A percentile compares a stretch with the other conserved stretches of the same genome.
These are phyloP conservation scores for Penicillium cosmopolitanum DNA, from an alignment of 495 filamentous ascomycete species.

Conservation along the genomic window DNA sequence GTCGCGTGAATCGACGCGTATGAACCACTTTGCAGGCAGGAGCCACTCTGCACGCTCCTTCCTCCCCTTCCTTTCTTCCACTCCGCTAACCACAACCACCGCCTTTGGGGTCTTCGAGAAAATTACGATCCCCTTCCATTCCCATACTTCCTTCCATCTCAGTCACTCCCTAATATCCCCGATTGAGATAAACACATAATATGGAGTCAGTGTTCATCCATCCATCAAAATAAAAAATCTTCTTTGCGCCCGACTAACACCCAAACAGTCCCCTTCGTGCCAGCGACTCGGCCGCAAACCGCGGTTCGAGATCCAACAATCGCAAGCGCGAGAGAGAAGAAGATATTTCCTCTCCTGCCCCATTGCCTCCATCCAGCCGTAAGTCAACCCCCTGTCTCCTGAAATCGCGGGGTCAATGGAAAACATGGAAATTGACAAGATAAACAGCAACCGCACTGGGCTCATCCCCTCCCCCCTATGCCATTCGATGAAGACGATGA, in stretches of 20 bases:
- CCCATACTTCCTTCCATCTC: conserved; percentile 1
- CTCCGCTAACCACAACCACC: conserved; percentile 4
- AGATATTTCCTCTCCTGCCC: conserved; percentile 69
- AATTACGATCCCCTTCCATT: conserved; percentile 7
- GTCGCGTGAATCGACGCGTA: conserved; percentile 40
- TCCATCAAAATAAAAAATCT: conserved; percentile 6
- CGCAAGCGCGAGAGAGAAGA: conserved; percentile 87
- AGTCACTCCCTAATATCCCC: conserved; percentile 3
- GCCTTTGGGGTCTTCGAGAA: conserved; percentile 16
- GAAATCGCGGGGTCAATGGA: conserved; percentile 11
- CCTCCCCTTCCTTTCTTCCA: conserved; percentile 23
- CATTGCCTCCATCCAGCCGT: conserved; percentile 72
- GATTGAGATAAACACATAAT: conserved; percentile 28
- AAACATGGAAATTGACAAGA: conserved; percentile 26
- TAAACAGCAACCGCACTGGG: conserved; percentile 29
- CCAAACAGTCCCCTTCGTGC: conserved; percentile 71
- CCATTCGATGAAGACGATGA: conserved; percentile 70
- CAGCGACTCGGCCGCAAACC: conserved; percentile 85
- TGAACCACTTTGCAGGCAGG: conserved; percentile 7
- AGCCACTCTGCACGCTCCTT: conserved; percentile 12
- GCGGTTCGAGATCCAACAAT: conserved; percentile 63
- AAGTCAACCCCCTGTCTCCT: conserved; percentile 39
- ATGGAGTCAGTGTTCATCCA: conserved; percentile 42
- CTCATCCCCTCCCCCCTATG: conserved; percentile 54
- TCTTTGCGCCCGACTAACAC: conserved; percentile 21